Percentiles rank a stretch among this genome's conserved stretches.
Conservation (phyloP, 2,329 filamentous ascomycete genomes). For the Talaromyces piceae region DNA sequence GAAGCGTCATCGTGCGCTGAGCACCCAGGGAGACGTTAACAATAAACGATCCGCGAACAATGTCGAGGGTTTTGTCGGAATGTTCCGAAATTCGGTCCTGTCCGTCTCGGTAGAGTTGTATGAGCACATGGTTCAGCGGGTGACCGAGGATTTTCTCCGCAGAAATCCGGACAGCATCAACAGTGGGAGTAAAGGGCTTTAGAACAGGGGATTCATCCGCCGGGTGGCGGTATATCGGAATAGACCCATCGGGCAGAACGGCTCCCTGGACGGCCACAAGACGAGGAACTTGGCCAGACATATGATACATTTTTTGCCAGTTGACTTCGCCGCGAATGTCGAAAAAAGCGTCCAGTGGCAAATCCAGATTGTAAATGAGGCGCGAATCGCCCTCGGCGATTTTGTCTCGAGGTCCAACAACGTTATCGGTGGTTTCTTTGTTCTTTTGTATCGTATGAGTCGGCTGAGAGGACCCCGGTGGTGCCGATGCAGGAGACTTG, state of each 20-base stretch:
- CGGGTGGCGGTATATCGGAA: conserved; percentile 92
- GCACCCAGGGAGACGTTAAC: conserved; percentile 93
- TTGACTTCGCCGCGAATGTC: conserved; percentile 64
- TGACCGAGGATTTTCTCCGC: conserved; percentile 71
- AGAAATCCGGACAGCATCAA: conserved; percentile 58
- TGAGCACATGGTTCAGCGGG: conserved; percentile 79
- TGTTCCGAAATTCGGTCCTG: conserved; percentile 93
- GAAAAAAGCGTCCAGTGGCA: conserved; percentile 56
- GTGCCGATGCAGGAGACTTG: neutral
- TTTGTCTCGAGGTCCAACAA: conserved; percentile 43
- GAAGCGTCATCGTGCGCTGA: conserved; percentile 79
- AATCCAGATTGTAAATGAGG: conserved; percentile 63
- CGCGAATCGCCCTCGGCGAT: conserved; percentile 77
- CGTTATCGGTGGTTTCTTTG: conserved; percentile 12
- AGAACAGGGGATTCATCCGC: conserved; percentile 79
- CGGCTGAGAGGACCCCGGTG: neutral
- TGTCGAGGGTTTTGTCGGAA: conserved; percentile 93
- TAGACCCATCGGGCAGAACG: conserved; percentile 56
- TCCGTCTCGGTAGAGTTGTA: conserved; percentile 86
- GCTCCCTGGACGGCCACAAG: conserved; percentile 83
- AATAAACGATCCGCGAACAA: conserved; percentile 71
- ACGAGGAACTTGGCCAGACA: conserved; percentile 83
- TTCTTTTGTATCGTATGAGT: conserved; percentile 13
- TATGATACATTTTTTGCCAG: conserved; percentile 91
- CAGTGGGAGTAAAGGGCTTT: conserved; percentile 64